Conservation (phyloP, 345 rosid genomes). For the Nephelium lappaceum region DNA sequence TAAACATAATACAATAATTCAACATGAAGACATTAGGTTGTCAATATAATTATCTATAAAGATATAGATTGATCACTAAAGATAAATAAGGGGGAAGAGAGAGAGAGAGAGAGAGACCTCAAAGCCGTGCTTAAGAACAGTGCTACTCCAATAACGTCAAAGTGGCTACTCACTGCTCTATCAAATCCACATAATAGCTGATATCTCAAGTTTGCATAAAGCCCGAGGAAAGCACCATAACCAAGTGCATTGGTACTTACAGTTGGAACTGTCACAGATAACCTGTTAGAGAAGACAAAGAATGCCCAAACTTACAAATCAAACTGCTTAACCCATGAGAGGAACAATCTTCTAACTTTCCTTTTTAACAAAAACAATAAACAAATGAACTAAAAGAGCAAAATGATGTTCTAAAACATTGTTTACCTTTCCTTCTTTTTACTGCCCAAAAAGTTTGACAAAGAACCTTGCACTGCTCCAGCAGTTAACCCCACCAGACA, state of each 20-base stretch:
- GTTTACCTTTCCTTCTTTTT: slow-evolving; percentile 77
- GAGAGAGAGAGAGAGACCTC: slow-evolving; percentile 53
- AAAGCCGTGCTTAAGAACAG: slow-evolving; percentile 80
- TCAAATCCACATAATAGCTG: slow-evolving; percentile 87
- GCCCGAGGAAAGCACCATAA: slow-evolving; percentile 90
- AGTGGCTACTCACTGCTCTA: slow-evolving; percentile 65
- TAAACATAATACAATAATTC: neutral
- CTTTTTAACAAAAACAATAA: neutral
- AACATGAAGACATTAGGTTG: neutral
- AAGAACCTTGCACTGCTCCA: slow-evolving; percentile 83
- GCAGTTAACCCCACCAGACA: slow-evolving; percentile 74
- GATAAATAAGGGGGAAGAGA: neutral
- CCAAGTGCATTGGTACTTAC: slow-evolving; percentile 71
- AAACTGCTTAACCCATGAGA: neutral
- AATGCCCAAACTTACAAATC: neutral
- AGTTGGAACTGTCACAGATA: slow-evolving; percentile 79
- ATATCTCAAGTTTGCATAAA: slow-evolving; percentile 79
- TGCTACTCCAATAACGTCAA: slow-evolving; percentile 96
- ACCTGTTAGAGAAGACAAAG: slow-evolving; percentile 43
- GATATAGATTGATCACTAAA: neutral
- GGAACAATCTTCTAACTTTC: neutral
- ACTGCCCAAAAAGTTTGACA: slow-evolving; percentile 65
- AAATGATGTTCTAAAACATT: slow-evolving; percentile 7
- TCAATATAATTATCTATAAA: neutral
- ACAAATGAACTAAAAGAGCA: neutral